Conservation (phyloP, 1,284 basidiomycete genomes). For the Macrocybe sp. region DNA sequence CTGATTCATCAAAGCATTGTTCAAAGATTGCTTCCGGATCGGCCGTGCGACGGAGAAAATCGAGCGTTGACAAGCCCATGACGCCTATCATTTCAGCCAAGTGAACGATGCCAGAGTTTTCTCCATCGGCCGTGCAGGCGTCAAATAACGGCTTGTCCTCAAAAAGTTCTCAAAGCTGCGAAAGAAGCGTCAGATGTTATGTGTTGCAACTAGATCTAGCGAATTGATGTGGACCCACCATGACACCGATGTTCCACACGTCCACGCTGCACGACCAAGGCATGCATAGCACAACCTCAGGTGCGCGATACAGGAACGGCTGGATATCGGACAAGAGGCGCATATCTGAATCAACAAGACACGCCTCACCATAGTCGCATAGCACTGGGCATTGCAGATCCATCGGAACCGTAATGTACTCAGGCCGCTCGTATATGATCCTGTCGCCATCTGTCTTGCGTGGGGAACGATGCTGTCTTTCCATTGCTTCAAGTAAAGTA, state of each 20-base stretch:
- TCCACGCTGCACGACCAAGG: conserved; percentile 20
- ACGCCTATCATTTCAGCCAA: conserved; percentile 10
- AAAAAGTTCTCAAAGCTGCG: not conserved
- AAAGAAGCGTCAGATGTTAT: not conserved
- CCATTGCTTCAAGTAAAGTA: not conserved
- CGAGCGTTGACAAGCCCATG: conserved; percentile 7
- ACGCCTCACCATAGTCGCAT: conserved; percentile 8
- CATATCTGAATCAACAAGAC: conserved; percentile 10
- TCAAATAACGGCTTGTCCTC: not conserved
- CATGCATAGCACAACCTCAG: conserved; percentile 18
- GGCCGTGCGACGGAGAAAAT: conserved; percentile 4
- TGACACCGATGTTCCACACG: conserved; percentile 21
- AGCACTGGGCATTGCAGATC: conserved; percentile 1
- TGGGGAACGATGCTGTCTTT: not conserved
- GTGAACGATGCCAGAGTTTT: conserved; percentile 1
- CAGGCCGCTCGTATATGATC: conserved; percentile 2
- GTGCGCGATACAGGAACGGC: conserved; percentile 19
- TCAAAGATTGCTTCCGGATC: not conserved
- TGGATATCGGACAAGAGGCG: conserved; percentile 11
- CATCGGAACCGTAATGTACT: not conserved
- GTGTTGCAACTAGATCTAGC: not conserved
- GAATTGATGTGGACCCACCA: conserved; percentile 12
- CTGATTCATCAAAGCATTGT: not conserved
- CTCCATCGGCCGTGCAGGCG: not conserved
- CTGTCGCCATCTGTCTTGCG: conserved; percentile 1